phyloP scores from a whole-genome alignment of 306 rosid genomes.

The Cucumis sativus region Cucumber_9930_V3 NC_026660.2:23077501-23078000 shows the following conservation, averaged over 20 bases:
- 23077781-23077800: slow-evolving; percentile 88
- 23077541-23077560: background rate
- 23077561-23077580: slow-evolving; percentile 8
- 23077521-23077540: background rate
- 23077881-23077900: slow-evolving; percentile 16
- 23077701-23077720: slow-evolving; percentile 87
- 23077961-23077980: background rate
- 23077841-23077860: background rate
- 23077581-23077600: slow-evolving; percentile 80
- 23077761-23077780: slow-evolving; percentile 87
- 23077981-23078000: background rate
- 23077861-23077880: background rate
- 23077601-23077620: slow-evolving; percentile 74
- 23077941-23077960: background rate
- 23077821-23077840: background rate
- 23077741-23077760: slow-evolving; percentile 80
- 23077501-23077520: background rate
- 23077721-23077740: slow-evolving; percentile 78
- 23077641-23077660: slow-evolving; percentile 86
- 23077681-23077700: slow-evolving; percentile 54
- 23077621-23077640: slow-evolving; percentile 65
- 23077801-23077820: slow-evolving; percentile 2
- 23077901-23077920: slow-evolving; percentile 12
- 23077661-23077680: slow-evolving; percentile 81
- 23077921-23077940: background rate